These are phyloP conservation scores for Pythium apleroticum DNA, from an alignment of 352 stramenopile genomes.

Conservation along the genomic window DNA sequence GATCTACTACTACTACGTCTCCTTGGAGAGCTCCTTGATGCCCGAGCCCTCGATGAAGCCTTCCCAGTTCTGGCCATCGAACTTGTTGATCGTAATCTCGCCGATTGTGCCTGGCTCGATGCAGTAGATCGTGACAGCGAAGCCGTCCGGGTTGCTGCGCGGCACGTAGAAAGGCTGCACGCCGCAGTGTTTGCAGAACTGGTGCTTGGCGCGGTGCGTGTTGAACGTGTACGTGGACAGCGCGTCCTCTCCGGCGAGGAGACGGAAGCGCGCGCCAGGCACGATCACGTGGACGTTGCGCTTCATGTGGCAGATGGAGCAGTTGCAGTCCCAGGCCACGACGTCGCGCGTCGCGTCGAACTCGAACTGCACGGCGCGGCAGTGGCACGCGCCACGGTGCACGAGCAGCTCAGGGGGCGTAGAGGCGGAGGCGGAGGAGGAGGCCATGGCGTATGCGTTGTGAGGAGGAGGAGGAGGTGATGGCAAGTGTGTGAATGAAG, in stretches of 20 bases:
- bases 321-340: constrained; percentile 79
- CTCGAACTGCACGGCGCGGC: constrained; percentile 64
- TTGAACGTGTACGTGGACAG: constrained; percentile 86
- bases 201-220: constrained; percentile 71
- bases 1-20: too few species aligned
- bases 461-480: background rate
- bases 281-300: constrained; percentile 76
- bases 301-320: constrained; percentile 84
- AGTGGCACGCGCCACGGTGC: constrained; percentile 71
- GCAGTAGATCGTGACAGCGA: constrained; percentile 74
- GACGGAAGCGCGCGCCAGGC: constrained; percentile 47
- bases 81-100: constrained; percentile 56
- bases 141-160: constrained; percentile 77
- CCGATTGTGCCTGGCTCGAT: constrained; percentile 51
- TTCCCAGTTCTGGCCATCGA: constrained; percentile 82
- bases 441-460: constrained; percentile 1
- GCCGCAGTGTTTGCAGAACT: constrained; percentile 80
- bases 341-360: constrained; percentile 58
- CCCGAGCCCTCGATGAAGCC: constrained; percentile 33
- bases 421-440: background rate
- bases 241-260: constrained; percentile 43
- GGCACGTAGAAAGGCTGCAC: constrained; percentile 83
- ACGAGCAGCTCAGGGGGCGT: constrained; percentile 21
- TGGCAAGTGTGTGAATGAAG: background rate
- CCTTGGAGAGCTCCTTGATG: constrained; percentile 43